These are phyloP conservation scores for Lasiodiplodia hormozganensis DNA, from an alignment of 2,329 filamentous ascomycete species.

Conservation along the genomic window DNA sequence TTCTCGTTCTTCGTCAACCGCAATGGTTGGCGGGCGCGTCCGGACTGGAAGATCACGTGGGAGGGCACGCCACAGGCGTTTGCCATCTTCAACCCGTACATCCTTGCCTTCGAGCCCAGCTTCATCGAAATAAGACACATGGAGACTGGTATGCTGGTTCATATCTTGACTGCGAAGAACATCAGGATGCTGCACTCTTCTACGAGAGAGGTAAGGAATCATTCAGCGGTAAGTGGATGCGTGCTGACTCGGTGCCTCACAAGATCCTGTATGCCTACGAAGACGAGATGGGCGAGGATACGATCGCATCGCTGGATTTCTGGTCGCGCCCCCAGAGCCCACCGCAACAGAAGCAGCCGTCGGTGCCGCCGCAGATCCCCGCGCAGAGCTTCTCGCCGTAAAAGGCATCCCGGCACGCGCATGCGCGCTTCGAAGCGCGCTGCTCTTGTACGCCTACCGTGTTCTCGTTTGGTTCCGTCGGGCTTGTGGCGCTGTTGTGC, in stretches of 20 bases:
- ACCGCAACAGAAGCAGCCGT: slow-evolving; percentile 17
- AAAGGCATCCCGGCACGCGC: slow-evolving; percentile 16
- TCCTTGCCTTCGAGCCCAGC: slow-evolving; percentile 94
- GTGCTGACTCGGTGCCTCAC: neutral
- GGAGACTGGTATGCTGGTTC: slow-evolving; percentile 87
- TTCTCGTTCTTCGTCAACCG: slow-evolving; percentile 99
- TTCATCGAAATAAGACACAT: slow-evolving; percentile 97
- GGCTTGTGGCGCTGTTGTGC: slow-evolving; percentile 19
- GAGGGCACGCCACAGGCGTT: slow-evolving; percentile 92
- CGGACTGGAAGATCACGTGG: slow-evolving; percentile 98
- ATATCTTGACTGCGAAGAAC: slow-evolving; percentile 95
- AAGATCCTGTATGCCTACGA: slow-evolving; percentile 98
- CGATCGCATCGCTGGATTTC: slow-evolving; percentile 95
- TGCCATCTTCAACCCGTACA: slow-evolving; percentile 95
- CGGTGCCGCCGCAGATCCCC: slow-evolving; percentile 26
- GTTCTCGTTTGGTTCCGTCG: slow-evolving; percentile 26
- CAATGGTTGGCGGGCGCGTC: slow-evolving; percentile 94
- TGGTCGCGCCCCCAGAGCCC: slow-evolving; percentile 64
- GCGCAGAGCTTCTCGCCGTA: slow-evolving; percentile 29
- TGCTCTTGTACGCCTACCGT: slow-evolving; percentile 12
- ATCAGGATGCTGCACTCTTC: slow-evolving; percentile 97
- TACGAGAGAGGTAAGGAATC: slow-evolving; percentile 81
- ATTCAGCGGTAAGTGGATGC: slow-evolving; percentile 1
- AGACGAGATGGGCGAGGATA: slow-evolving; percentile 90
- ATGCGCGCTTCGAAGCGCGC: neutral